Percentiles rank a stretch among this genome's conserved stretches.
Evolutionary conservation across 2,329 filamentous ascomycete genomes (phyloP).

Genomic region (Fusarium subtropicale): DNA sequence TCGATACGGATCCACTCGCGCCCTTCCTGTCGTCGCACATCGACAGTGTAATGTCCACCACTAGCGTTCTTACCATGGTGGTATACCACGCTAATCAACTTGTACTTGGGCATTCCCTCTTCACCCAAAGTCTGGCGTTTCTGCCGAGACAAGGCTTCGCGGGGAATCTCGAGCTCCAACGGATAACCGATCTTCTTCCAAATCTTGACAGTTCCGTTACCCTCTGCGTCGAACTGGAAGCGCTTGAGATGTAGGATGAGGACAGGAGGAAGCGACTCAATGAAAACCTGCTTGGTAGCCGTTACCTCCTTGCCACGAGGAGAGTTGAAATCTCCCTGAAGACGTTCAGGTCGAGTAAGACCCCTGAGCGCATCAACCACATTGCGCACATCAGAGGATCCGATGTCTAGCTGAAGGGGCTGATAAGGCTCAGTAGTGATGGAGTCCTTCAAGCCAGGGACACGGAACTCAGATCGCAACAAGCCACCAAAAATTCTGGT

Average conservation of each 20-base stretch:
- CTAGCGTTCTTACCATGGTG: slow-evolving; percentile 98
- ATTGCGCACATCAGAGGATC: slow-evolving; percentile 84
- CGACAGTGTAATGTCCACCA: slow-evolving; percentile 97
- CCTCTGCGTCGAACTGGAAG: slow-evolving; percentile 92
- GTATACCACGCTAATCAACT: slow-evolving; percentile 90
- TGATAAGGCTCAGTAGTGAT: slow-evolving; percentile 95
- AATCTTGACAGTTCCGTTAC: slow-evolving; percentile 88
- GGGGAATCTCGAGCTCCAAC: slow-evolving; percentile 91
- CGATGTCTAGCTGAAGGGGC: slow-evolving; percentile 94
- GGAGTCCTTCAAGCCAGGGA: slow-evolving; percentile 88
- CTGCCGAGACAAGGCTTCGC: slow-evolving; percentile 84
- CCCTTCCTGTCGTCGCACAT: slow-evolving; percentile 93
- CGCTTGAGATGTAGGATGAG: slow-evolving; percentile 96
- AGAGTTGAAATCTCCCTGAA: slow-evolving; percentile 87
- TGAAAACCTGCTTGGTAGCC: slow-evolving; percentile 94
- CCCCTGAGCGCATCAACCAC: slow-evolving; percentile 91
- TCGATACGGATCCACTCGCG: slow-evolving; percentile 96
- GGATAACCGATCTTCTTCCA: slow-evolving; percentile 99
- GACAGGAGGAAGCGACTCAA: slow-evolving; percentile 90
- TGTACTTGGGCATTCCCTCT: slow-evolving; percentile 81
- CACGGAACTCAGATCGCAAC: slow-evolving; percentile 87
- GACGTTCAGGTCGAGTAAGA: slow-evolving; percentile 83
- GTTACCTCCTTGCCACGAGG: slow-evolving; percentile 79
- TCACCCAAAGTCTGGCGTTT: slow-evolving; percentile 74
- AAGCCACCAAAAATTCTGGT: slow-evolving; percentile 96